phyloP scores from a whole-genome alignment of 2,329 filamentous ascomycete genomes.

The Nectriaceae sp. region DNA sequence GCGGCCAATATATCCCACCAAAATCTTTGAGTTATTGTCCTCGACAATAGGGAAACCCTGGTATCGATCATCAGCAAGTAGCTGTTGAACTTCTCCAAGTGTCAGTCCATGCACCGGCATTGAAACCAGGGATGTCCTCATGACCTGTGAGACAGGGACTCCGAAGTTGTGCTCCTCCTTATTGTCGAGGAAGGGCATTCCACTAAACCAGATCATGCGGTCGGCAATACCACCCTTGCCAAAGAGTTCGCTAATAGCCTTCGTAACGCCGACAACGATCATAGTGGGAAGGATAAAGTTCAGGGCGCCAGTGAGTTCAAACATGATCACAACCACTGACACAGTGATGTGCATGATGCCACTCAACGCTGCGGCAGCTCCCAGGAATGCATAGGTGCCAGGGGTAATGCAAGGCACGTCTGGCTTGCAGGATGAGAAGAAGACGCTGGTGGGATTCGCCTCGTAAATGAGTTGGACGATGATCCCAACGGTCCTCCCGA shows the following conservation, averaged over 20 bases:
- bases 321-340: slow-evolving; percentile 98
- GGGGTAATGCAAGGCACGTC: slow-evolving; percentile 96
- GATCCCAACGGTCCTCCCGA: slow-evolving; percentile 92
- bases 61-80: slow-evolving; percentile 77
- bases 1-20: slow-evolving; percentile 89
- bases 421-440: slow-evolving; percentile 86
- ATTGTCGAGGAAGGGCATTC: slow-evolving; percentile 93
- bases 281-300: slow-evolving; percentile 98
- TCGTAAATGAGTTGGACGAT: slow-evolving; percentile 89
- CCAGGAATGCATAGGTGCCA: slow-evolving; percentile 94
- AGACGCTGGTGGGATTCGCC: slow-evolving; percentile 75
- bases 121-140: slow-evolving; percentile 75
- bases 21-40: slow-evolving; percentile 65
- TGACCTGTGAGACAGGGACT: slow-evolving; percentile 86
- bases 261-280: slow-evolving; percentile 97
- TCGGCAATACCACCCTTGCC: slow-evolving; percentile 97
- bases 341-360: slow-evolving; percentile 99
- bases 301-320: slow-evolving; percentile 93
- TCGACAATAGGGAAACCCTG: slow-evolving; percentile 94
- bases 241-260: slow-evolving; percentile 86
- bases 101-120: slow-evolving; percentile 75
- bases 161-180: slow-evolving; percentile 98
- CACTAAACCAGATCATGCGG: slow-evolving; percentile 98
- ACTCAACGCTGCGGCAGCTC: slow-evolving; percentile 85
- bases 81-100: slow-evolving; percentile 73